Evolutionary conservation across 2,329 filamentous ascomycete species (phyloP).

Genomic region (Fusarium veterinarium): DNA sequence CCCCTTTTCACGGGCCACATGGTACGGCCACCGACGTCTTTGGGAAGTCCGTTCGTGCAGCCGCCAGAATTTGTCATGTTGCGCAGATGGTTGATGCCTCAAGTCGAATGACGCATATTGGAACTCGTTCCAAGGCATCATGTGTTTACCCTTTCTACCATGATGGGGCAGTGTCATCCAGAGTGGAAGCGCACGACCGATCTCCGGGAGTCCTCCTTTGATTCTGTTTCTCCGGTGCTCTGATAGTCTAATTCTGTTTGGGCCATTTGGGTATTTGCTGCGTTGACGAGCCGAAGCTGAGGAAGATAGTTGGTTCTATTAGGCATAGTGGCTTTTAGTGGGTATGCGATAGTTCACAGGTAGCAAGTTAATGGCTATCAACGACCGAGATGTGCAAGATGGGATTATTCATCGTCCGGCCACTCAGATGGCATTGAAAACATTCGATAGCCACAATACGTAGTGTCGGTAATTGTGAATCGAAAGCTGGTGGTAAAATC

Average conservation of each 20-base stretch:
- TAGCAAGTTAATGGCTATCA: not conserved
- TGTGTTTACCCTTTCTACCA: conserved; percentile 8
- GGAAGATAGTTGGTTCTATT: not conserved
- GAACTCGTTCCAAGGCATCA: conserved; percentile 27
- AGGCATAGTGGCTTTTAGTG: not conserved
- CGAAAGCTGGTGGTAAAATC: conserved; percentile 24
- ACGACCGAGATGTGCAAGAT: conserved; percentile 1
- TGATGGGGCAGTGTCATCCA: conserved; percentile 12
- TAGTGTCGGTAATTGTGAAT: conserved; percentile 11
- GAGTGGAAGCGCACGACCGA: conserved; percentile 1
- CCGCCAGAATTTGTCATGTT: conserved; percentile 26
- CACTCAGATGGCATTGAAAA: not conserved
- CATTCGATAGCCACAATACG: not conserved
- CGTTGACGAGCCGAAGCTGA: not conserved
- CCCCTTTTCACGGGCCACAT: conserved; percentile 34
- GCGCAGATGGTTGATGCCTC: conserved; percentile 14
- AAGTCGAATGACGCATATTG: conserved; percentile 27
- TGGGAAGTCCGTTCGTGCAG: conserved; percentile 15
- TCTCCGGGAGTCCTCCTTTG: not conserved
- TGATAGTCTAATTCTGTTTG: conserved; percentile 8
- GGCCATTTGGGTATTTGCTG: not conserved
- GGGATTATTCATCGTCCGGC: not conserved
- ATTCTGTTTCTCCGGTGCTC: conserved; percentile 4
- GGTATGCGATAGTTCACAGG: conserved; percentile 2
- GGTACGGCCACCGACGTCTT: conserved; percentile 31